Conservation (phyloP, 2,329 filamentous ascomycete genomes). For the Diaporthe vexans region DNA sequence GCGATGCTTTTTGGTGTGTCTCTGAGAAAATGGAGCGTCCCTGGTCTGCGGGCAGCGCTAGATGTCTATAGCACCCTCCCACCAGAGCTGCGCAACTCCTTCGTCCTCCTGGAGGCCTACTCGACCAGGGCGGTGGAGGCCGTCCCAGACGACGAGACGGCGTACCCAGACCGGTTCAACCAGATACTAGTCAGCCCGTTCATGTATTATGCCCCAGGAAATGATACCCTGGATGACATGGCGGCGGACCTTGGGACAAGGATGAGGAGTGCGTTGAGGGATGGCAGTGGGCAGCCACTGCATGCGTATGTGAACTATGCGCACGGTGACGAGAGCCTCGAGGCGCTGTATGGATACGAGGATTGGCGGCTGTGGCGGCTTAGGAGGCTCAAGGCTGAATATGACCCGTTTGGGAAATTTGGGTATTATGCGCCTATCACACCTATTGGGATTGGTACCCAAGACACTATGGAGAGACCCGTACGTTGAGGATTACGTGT, state of each 20-base stretch:
- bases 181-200: background rate
- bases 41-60: conserved; percentile 14
- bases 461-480: background rate
- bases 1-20: conserved; percentile 17
- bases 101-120: conserved; percentile 32
- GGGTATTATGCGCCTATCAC: conserved; percentile 21
- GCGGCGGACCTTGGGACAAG: background rate
- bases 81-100: conserved; percentile 24
- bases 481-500: background rate
- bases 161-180: conserved; percentile 35
- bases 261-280: background rate
- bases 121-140: conserved; percentile 10
- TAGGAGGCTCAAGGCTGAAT: conserved; percentile 50
- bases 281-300: conserved; percentile 16
- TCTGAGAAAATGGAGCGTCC: conserved; percentile 2
- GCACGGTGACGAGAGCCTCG: conserved; percentile 32
- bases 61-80: conserved; percentile 21
- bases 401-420: conserved; percentile 48
- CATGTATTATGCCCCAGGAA: background rate
- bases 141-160: conserved; percentile 14
- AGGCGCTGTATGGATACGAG: conserved; percentile 50
- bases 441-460: background rate
- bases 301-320: conserved; percentile 39
- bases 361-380: conserved; percentile 51
- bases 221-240: conserved; percentile 6